These are phyloP conservation scores for Clonostachys solani DNA, from an alignment of 2,329 filamentous ascomycete genomes.

Conservation along the genomic window DNA sequence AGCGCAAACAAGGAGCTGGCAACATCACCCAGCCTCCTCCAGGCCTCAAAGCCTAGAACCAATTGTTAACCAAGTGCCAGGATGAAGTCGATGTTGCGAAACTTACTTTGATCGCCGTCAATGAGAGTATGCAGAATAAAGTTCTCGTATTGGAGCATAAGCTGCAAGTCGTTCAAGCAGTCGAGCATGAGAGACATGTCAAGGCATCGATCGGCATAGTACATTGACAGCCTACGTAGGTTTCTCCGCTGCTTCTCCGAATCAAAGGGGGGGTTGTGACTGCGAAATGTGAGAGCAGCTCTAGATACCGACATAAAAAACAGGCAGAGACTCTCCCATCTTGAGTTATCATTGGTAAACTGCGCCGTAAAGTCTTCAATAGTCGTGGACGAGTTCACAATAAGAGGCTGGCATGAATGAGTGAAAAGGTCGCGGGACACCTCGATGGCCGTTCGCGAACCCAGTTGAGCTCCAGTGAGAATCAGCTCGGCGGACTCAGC, in stretches of 20 bases:
- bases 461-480: no score
- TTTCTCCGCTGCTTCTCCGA: conserved; percentile 7
- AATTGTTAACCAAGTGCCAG: no score
- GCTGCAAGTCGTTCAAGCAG: conserved; percentile 35
- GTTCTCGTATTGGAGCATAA: conserved; percentile 39
- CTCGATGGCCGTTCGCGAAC: neutral
- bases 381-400: conserved; percentile 1
- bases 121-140: conserved; percentile 36
- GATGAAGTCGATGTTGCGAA: conserved; percentile 14
- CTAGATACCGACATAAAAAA: conserved; percentile 13
- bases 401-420: conserved; percentile 3
- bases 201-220: conserved; percentile 12
- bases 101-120: conserved; percentile 37
- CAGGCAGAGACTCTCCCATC: conserved; percentile 16
- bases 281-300: conserved; percentile 10
- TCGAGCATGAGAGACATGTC: conserved; percentile 15
- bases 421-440: conserved; percentile 6
- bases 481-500: neutral
- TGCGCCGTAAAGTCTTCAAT: conserved; percentile 1
- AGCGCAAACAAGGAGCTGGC: conserved; percentile 38
- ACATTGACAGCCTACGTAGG: conserved; percentile 9
- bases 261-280: conserved; percentile 4
- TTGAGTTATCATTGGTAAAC: no score
- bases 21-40: conserved; percentile 39
- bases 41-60: conserved; percentile 16